phyloP scores from a whole-genome alignment of 1,284 basidiomycete species.

The Leccinum ponderosum region DNA sequence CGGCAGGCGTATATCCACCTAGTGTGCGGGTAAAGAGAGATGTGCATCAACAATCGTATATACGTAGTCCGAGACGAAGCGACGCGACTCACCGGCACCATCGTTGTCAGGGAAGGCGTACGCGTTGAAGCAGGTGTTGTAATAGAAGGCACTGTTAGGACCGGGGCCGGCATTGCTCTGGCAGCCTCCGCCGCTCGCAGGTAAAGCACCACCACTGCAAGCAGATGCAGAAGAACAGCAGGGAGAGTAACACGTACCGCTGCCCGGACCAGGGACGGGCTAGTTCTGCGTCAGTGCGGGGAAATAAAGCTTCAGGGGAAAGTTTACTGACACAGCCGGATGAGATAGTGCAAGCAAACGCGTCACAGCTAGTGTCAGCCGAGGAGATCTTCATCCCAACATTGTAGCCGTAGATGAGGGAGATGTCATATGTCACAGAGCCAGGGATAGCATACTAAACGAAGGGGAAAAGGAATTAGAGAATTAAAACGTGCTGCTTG shows the following conservation, averaged over 20 bases:
- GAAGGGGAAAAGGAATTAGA: background rate
- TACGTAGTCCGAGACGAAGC: background rate
- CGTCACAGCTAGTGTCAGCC: slow-evolving; percentile 23
- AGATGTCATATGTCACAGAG: slow-evolving; percentile 38
- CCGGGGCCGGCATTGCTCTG: slow-evolving; percentile 29
- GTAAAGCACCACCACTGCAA: slow-evolving; percentile 28
- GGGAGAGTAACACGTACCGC: slow-evolving; percentile 27
- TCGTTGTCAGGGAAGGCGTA: slow-evolving; percentile 36
- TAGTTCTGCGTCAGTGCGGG: slow-evolving; percentile 9
- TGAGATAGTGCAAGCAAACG: slow-evolving; percentile 33
- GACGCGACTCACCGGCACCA: slow-evolving; percentile 21
- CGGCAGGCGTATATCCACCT: slow-evolving; percentile 16
- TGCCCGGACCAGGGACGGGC: slow-evolving; percentile 31
- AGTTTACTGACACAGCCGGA: slow-evolving; percentile 26
- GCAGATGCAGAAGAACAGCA: slow-evolving; percentile 28
- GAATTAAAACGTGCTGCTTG: background rate
- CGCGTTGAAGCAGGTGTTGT: slow-evolving; percentile 30
- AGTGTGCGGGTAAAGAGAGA: background rate
- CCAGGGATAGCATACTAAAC: slow-evolving; percentile 31
- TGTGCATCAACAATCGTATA: background rate
- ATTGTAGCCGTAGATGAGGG: slow-evolving; percentile 39
- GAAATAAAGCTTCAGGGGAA: background rate
- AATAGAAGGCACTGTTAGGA: slow-evolving; percentile 33
- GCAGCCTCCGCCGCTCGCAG: slow-evolving; percentile 32
- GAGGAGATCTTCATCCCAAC: slow-evolving; percentile 39